Conservation (phyloP, 148 eudicot species). For the Camellia lanceoleosa region DNA sequence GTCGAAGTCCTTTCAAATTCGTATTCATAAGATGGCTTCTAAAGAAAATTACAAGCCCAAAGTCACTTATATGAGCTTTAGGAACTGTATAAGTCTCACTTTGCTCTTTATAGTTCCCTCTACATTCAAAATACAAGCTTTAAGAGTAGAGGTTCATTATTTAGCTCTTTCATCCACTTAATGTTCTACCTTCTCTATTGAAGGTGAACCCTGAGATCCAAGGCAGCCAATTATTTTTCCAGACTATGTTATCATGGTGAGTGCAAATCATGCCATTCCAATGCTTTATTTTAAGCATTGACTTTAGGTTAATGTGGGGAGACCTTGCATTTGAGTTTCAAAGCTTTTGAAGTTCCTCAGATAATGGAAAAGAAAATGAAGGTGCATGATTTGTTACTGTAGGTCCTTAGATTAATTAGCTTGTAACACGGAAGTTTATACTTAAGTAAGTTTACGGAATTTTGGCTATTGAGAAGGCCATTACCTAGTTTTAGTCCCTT, state of each 20-base stretch:
- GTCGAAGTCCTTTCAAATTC: background rate
- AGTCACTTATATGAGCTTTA: background rate
- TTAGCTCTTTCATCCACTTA: background rate
- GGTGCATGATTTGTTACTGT: background rate
- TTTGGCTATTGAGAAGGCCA: background rate
- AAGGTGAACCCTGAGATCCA: constrained; percentile 6
- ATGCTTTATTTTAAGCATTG: background rate
- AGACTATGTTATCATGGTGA: background rate
- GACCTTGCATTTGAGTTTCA: background rate
- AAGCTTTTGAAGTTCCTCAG: background rate
- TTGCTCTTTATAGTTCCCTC: constrained; percentile 4
- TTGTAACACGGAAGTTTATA: background rate
- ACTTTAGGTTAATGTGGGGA: background rate
- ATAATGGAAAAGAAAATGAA: background rate
- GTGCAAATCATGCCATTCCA: background rate
- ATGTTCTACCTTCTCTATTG: background rate
- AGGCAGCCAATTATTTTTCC: background rate
- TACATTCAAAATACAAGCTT: background rate
- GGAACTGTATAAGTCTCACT: background rate
- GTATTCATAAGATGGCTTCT: background rate
- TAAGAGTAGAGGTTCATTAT: background rate
- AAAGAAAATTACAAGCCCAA: background rate
- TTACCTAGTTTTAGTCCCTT: background rate
- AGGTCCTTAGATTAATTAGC: background rate
- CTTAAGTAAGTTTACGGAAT: background rate